Evolutionary conservation across 2,329 filamentous ascomycete genomes (phyloP), one percentile per base, ranked within the genome.

Genomic region (Niveomyces coronatus): DNA sequence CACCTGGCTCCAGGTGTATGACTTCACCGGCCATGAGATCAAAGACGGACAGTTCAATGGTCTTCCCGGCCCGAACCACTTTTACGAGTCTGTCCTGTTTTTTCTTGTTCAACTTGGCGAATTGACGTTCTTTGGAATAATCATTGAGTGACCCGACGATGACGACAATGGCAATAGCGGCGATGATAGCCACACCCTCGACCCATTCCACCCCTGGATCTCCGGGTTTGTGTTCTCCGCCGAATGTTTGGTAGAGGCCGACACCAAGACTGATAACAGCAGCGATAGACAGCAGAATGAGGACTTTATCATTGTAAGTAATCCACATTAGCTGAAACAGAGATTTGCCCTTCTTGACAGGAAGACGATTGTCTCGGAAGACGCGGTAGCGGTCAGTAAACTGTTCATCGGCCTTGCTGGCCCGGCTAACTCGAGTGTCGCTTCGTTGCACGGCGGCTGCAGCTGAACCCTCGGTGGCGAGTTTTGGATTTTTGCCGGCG

Each of bases 291-390:
- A 86, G 65, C 5, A 86, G 64, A 42, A 85, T 82, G 31, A 87
- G 63, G 4, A 88, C 79, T 55, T 87, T 88, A 67, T 88, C 83
- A 60, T 87, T 85, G 56, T 85, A 85, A 0, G 83, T 85, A 49
- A 87, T 82, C 82, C 82, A 87, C 59, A 85, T 82, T 29, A 88
- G 65, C 52, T 83, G 65, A 31, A 84, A 64, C 28, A 87, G 68
- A 45, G 66, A 80, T 62, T 86, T 87, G 31, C 79, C 72, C 61
- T 86, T 85, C 57, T 81, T 80, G 50, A 75, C 79, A 0, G 83
- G 83, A 24, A 88, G 62, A 30, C 75, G 67, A 53, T 88, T 88
- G 57, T 85, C 79, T 48, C 67, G 70, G 54, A 74, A 87, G 20
- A 86, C 73, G 24, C 82, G 77, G 51, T 76, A 78, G 42, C 83